Percentiles rank a stretch among this genome's conserved stretches.
phyloP scores from a whole-genome alignment of 2,329 filamentous ascomycete species.

The Colletotrichum sp. region DNA sequence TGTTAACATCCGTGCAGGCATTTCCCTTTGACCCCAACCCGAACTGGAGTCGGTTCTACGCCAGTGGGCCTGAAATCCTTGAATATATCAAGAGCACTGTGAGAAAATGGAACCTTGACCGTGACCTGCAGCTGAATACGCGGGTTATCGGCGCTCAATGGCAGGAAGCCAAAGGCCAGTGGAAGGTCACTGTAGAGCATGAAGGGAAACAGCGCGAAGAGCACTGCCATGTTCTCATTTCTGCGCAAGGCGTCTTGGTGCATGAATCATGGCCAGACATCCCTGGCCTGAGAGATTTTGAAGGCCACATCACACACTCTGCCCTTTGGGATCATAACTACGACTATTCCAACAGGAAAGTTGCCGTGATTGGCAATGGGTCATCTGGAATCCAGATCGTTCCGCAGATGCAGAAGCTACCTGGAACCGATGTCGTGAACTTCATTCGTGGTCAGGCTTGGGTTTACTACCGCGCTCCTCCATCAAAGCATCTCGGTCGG shows the following conservation, averaged over 20 bases:
- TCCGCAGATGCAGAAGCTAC: constrained; percentile 32
- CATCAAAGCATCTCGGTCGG: constrained; percentile 31
- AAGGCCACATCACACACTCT: constrained; percentile 38
- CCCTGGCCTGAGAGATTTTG: constrained; percentile 43
- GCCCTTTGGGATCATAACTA: constrained; percentile 36
- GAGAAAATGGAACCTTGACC: constrained; percentile 43
- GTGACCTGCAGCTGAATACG: constrained; percentile 37
- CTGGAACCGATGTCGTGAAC: constrained; percentile 33
- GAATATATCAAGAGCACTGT: constrained; percentile 57
- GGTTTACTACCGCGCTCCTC: constrained; percentile 39
- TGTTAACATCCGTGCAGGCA: constrained; percentile 25
- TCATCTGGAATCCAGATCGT: constrained; percentile 34
- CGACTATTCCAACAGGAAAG: constrained; percentile 31
- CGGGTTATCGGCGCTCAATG: constrained; percentile 34
- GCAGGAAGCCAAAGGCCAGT: constrained; percentile 28
- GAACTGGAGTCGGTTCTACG: constrained; percentile 63
- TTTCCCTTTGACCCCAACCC: constrained; percentile 63
- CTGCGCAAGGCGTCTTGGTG: constrained; percentile 14
- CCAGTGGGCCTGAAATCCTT: constrained; percentile 60
- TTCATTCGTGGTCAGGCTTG: constrained; percentile 38
- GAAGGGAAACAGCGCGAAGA: constrained; percentile 18
- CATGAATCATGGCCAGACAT: constrained; percentile 51
- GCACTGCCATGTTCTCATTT: constrained; percentile 24
- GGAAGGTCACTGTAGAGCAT: constrained; percentile 23
- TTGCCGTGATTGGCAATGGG: constrained; percentile 41